These are phyloP conservation scores for Cryphonectria radicalis DNA, from an alignment of 2,329 filamentous ascomycete species.

Conservation along the genomic window DNA sequence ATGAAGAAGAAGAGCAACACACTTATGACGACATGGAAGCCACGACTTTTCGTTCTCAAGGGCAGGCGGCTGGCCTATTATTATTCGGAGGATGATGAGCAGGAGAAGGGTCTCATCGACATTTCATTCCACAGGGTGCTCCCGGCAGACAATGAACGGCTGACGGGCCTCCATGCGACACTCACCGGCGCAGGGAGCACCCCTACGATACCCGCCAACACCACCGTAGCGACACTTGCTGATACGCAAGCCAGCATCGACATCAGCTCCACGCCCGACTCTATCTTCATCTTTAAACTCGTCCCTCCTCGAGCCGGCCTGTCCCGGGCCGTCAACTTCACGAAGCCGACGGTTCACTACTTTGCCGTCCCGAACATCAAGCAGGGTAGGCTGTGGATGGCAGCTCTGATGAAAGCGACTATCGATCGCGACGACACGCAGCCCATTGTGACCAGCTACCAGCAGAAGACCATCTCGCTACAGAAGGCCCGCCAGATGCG, in stretches of 20 bases:
- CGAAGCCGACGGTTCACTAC: conserved; percentile 95
- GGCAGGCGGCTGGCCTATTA: conserved; percentile 93
- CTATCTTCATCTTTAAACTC: conserved; percentile 97
- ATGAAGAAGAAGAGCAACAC: conserved; percentile 99
- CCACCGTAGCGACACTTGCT: conserved; percentile 51
- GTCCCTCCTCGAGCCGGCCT: conserved; percentile 87
- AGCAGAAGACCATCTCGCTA: conserved; percentile 94
- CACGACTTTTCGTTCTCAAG: conserved; percentile 91
- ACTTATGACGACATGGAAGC: conserved; percentile 97
- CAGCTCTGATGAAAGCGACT: conserved; percentile 96
- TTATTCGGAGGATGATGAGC: conserved; percentile 88
- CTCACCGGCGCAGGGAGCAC: conserved; percentile 82
- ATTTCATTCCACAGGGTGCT: conserved; percentile 98
- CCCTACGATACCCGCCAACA: conserved; percentile 58
- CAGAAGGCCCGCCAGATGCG: conserved; percentile 86
- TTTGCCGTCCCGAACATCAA: conserved; percentile 93
- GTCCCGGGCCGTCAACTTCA: conserved; percentile 92
- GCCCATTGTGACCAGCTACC: conserved; percentile 87
- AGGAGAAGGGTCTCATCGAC: conserved; percentile 95
- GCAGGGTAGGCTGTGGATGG: conserved; percentile 95
- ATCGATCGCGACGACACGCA: conserved; percentile 88
- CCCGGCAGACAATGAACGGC: conserved; percentile 85
- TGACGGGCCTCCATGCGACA: conserved; percentile 89
- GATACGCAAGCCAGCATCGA: conserved; percentile 55
- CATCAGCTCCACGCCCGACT: conserved; percentile 49